Base-by-base conservation (phyloP, 495 filamentous ascomycete species). In the Tuber calosporum region DNA sequence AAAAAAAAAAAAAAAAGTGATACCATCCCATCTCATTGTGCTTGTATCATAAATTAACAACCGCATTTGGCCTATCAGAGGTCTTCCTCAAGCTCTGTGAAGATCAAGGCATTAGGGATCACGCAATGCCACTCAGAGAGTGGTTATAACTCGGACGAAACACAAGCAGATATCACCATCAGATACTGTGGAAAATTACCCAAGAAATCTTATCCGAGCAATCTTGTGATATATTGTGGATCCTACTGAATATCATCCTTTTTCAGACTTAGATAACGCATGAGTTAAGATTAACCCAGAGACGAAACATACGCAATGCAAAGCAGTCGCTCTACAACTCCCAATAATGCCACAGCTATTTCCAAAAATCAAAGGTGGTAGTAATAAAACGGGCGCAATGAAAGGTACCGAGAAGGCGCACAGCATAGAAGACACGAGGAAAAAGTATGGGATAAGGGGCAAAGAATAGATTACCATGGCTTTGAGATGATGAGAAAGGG, bases 281-380 rank as follows among this genome's bases (percentile, higher is more conserved):
- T 15, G 53, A 34, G 26, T 62, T 62, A 62, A n/a, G 26, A 62
- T 53, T 26, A 53, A 7, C 20, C 22, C 22, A 53, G 45, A 53
- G 45, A 53, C 7, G 22, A 53, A 53, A 53, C 45, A 20, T 45
- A 45, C 43, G 53, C 34, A 17, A 62, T 30, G 53, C 53, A 62
- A 62, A 62, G 53, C 26, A 62, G 53, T 58, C 53, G 53, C 53
- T 62, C 53, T 62, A 62, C 53, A 62, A 62, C 53, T 62, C 53
- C 53, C 34, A 26, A 34, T 62, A 62, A 62, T 62, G 53, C 53
- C 53, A 62, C 26, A 62, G 13, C 26, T 62, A 62, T 17, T 62
- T 30, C 53, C 53, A 26, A 19, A 34, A 62, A 62, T 62, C 53
- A 62, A 34, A 62, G 11, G 26, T 62, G 53, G 53, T 62, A 34